phyloP scores from a whole-genome alignment of 2,329 filamentous ascomycete species.

The Stagonosporopsis vannaccii region DNA sequence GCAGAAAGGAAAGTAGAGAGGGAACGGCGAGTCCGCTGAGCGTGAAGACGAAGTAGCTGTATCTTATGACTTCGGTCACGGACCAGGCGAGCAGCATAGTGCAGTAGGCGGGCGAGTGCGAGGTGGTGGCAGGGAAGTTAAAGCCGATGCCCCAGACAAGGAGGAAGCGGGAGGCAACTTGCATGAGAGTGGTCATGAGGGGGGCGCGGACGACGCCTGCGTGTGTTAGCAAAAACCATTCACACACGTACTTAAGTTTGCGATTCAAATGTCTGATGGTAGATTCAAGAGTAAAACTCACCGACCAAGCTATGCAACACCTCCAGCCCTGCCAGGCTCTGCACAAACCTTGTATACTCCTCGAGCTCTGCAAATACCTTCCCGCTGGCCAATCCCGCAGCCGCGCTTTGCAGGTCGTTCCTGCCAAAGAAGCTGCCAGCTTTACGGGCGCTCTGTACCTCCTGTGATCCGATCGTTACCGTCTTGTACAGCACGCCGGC shows the following conservation, averaged over 20 bases:
- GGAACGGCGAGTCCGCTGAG: conserved; percentile 68
- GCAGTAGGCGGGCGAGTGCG: conserved; percentile 68
- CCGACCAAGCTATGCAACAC: conserved; percentile 81
- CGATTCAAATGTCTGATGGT: not conserved
- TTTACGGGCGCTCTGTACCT: conserved; percentile 24
- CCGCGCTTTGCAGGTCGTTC: conserved; percentile 15
- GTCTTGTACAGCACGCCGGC: conserved; percentile 75
- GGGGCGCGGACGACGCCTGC: conserved; percentile 85
- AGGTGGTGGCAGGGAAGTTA: conserved; percentile 72
- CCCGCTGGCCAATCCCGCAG: conserved; percentile 38
- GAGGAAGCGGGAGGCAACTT: conserved; percentile 85
- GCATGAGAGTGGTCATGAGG: conserved; percentile 84
- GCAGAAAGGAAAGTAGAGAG: conserved; percentile 74
- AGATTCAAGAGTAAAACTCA: conserved; percentile 49
- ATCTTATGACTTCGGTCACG: conserved; percentile 89
- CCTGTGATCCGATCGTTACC: conserved; percentile 57
- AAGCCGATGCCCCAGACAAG: conserved; percentile 87
- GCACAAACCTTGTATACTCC: conserved; percentile 77
- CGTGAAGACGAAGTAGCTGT: conserved; percentile 85
- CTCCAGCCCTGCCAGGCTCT: conserved; percentile 84
- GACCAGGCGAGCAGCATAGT: conserved; percentile 88
- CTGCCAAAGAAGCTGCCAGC: conserved; percentile 23
- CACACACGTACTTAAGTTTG: not conserved
- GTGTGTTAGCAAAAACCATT: not conserved
- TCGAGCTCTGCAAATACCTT: conserved; percentile 69